A percentile compares a stretch with the other conserved stretches of the same genome.
These are phyloP conservation scores for Elsinoe batatas DNA, from an alignment of 2,329 filamentous ascomycete species.

Conservation along the genomic window DNA sequence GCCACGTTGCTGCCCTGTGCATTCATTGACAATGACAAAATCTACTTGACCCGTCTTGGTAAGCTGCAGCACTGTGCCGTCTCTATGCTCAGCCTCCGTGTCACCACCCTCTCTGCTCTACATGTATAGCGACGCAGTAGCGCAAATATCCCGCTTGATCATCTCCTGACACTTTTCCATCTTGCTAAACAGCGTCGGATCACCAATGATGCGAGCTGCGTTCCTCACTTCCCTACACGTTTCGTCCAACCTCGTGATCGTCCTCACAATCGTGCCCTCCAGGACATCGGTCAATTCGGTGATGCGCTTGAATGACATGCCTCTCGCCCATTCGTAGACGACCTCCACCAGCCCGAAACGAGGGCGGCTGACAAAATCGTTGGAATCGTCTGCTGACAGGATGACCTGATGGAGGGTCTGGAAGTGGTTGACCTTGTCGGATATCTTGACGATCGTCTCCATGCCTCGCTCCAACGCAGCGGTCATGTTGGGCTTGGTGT, in stretches of 20 bases:
- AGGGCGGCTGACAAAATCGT: slow-evolving; percentile 79
- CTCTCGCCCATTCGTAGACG: slow-evolving; percentile 95
- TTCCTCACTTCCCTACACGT: slow-evolving; percentile 97
- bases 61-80: neutral
- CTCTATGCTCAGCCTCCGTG: neutral
- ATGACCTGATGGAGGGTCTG: slow-evolving; percentile 91
- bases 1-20: no score
- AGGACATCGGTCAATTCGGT: slow-evolving; percentile 92
- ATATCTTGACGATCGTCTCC: slow-evolving; percentile 77
- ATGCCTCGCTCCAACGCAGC: slow-evolving; percentile 72
- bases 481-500: slow-evolving; percentile 68
- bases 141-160: slow-evolving; percentile 93
- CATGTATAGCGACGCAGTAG: slow-evolving; percentile 82
- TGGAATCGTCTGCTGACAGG: slow-evolving; percentile 76
- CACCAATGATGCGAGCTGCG: slow-evolving; percentile 86
- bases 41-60: neutral
- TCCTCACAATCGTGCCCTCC: slow-evolving; percentile 92
- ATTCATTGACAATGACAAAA: no score
- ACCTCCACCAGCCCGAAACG: slow-evolving; percentile 94
- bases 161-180: slow-evolving; percentile 97
- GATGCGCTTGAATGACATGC: slow-evolving; percentile 98
- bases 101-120: slow-evolving; percentile 34
- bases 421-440: slow-evolving; percentile 82
- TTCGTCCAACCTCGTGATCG: slow-evolving; percentile 89
- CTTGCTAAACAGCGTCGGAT: slow-evolving; percentile 86